These are phyloP conservation scores for Inga oerstediana DNA, from an alignment of 306 rosid species.

Conservation along the genomic window DNA sequence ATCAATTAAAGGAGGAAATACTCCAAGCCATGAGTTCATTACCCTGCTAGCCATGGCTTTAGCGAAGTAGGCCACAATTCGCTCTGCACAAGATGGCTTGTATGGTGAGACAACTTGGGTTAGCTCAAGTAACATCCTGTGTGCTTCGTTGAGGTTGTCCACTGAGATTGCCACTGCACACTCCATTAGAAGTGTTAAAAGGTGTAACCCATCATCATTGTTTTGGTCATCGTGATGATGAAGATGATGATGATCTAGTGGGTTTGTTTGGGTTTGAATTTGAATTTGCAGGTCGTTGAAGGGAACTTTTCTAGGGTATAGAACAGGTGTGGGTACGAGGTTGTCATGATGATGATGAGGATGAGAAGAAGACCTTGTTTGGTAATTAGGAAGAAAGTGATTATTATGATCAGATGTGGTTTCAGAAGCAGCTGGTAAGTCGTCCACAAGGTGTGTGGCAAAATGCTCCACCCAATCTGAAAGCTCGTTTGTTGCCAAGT, in stretches of 20 bases:
- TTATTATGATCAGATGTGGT: slow-evolving; percentile 12
- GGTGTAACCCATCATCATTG: slow-evolving; percentile 53
- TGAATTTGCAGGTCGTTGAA: slow-evolving; percentile 40
- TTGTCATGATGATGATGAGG: slow-evolving; percentile 4
- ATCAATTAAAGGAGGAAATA: slow-evolving; percentile 60
- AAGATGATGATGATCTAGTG: not conserved
- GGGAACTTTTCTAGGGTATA: slow-evolving; percentile 41
- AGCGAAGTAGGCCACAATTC: slow-evolving; percentile 79
- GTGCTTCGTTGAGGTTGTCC: slow-evolving; percentile 74
- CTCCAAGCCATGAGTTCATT: slow-evolving; percentile 70
- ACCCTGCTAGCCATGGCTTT: slow-evolving; percentile 78
- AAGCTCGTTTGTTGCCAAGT: slow-evolving; percentile 54
- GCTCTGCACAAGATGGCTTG: slow-evolving; percentile 74
- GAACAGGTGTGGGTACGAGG: slow-evolving; percentile 32
- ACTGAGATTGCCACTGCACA: slow-evolving; percentile 84
- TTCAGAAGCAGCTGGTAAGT: slow-evolving; percentile 43
- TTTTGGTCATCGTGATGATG: not conserved
- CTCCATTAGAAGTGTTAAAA: slow-evolving; percentile 71
- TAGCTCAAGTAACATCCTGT: slow-evolving; percentile 65
- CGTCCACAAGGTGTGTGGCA: slow-evolving; percentile 68
- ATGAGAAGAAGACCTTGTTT: slow-evolving; percentile 24
- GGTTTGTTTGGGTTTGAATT: slow-evolving; percentile 31
- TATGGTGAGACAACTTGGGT: slow-evolving; percentile 79
- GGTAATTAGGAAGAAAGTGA: slow-evolving; percentile 25
- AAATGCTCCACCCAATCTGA: slow-evolving; percentile 73